phyloP scores from a whole-genome alignment of 805 yeast genomes.

The Metschnikowia picachoensis region DNA sequence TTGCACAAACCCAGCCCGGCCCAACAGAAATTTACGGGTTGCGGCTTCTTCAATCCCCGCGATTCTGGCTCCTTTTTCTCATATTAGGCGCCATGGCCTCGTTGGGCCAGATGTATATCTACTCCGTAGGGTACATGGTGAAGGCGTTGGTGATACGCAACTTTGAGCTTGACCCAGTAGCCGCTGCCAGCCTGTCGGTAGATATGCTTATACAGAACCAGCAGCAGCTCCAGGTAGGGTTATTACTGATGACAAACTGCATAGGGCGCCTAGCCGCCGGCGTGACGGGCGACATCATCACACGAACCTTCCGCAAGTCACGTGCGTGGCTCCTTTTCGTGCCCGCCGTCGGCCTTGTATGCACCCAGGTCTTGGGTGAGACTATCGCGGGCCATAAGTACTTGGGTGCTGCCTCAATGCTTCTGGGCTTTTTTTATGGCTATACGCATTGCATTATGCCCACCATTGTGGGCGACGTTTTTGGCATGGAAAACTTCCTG shows the following conservation, averaged over 20 bases:
- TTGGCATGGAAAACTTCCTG: conserved; percentile 65
- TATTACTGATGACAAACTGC: conserved; percentile 66
- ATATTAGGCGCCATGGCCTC: conserved; percentile 40
- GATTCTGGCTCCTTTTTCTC: conserved; percentile 38
- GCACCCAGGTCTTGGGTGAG: conserved; percentile 50
- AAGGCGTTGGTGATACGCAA: conserved; percentile 30
- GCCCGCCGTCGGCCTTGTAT: conserved; percentile 45
- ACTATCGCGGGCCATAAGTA: conserved; percentile 26
- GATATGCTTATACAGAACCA: conserved; percentile 43
- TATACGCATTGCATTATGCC: conserved; percentile 70
- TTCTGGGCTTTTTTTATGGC: conserved; percentile 71
- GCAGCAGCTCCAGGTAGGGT: conserved; percentile 70
- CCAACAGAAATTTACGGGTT: conserved; percentile 13
- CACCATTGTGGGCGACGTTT: conserved; percentile 68
- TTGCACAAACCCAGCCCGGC: neutral
- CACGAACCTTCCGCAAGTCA: conserved; percentile 41
- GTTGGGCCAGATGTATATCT: conserved; percentile 45
- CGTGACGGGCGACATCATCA: conserved; percentile 55
- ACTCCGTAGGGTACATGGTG: conserved; percentile 45
- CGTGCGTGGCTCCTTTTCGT: conserved; percentile 53
- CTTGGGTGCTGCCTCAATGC: conserved; percentile 50
- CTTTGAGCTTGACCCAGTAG: conserved; percentile 8
- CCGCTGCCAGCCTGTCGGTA: conserved; percentile 10
- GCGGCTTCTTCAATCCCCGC: conserved; percentile 20
- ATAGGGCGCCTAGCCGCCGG: conserved; percentile 65